Evolutionary conservation across 2,329 filamentous ascomycete genomes (phyloP).

Genomic region (Ciborinia camelliae): DNA sequence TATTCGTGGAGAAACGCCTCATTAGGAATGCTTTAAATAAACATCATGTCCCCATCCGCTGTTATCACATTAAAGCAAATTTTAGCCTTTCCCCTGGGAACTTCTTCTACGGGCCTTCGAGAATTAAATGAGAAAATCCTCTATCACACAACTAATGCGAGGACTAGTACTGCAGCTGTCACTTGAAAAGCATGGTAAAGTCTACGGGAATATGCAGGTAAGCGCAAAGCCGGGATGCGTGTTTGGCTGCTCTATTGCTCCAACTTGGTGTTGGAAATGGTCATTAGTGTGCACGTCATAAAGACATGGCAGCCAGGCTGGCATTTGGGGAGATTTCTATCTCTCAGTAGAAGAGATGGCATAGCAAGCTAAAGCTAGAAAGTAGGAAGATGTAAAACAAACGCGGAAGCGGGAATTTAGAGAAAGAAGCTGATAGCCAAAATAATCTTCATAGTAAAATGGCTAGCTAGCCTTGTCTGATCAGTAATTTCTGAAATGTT

Average conservation of each 20-base stretch:
- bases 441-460: not conserved
- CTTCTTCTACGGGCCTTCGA: constrained; percentile 42
- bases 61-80: constrained; percentile 26
- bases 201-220: constrained; percentile 33
- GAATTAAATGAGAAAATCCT: constrained; percentile 39
- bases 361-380: constrained; percentile 12
- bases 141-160: constrained; percentile 36
- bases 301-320: constrained; percentile 17
- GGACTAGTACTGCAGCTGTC: constrained; percentile 41
- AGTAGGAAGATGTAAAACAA: constrained; percentile 12
- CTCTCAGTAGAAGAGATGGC: constrained; percentile 14
- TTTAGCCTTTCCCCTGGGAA: constrained; percentile 29
- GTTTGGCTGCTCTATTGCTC: constrained; percentile 22
- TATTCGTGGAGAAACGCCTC: not conserved
- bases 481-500: constrained; percentile 14
- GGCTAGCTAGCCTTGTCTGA: constrained; percentile 12
- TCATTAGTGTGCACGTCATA: constrained; percentile 21
- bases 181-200: constrained; percentile 37
- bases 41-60: constrained; percentile 33
- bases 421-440: constrained; percentile 6
- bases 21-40: constrained; percentile 17
- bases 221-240: constrained; percentile 28
- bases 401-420: not conserved
- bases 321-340: constrained; percentile 11
- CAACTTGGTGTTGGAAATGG: constrained; percentile 17